These are phyloP conservation scores for Paecilomyces niveus DNA, from an alignment of 2,329 filamentous ascomycete genomes.

Conservation along the genomic window DNA sequence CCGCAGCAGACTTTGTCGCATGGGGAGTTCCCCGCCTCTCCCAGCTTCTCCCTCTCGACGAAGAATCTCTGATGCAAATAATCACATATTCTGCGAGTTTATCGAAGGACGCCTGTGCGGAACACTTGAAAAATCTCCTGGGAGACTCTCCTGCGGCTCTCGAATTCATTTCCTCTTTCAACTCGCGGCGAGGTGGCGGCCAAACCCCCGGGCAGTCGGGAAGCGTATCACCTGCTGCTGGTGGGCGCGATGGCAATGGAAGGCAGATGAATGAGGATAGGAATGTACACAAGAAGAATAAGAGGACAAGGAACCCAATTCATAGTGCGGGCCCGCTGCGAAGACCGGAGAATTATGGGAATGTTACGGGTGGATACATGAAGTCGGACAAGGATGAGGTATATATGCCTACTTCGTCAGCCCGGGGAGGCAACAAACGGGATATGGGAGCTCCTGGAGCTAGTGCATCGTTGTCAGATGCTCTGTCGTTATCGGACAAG, in stretches of 20 bases:
- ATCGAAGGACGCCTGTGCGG: slow-evolving; percentile 67
- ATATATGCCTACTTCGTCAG: slow-evolving; percentile 56
- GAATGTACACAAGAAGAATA: slow-evolving; percentile 43
- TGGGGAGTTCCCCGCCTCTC: slow-evolving; percentile 67
- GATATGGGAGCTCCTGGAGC: slow-evolving; percentile 30
- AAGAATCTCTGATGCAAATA: slow-evolving; percentile 76
- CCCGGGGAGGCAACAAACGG: slow-evolving; percentile 28
- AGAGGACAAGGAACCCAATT: slow-evolving; percentile 54
- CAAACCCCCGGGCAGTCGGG: slow-evolving; percentile 13
- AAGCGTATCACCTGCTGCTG: slow-evolving; percentile 3
- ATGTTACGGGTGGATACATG: slow-evolving; percentile 62
- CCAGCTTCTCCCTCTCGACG: slow-evolving; percentile 73
- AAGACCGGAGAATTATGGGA: slow-evolving; percentile 56
- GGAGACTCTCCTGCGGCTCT: slow-evolving; percentile 73
- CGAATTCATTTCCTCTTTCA: slow-evolving; percentile 68
- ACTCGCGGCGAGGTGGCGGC: slow-evolving; percentile 51
- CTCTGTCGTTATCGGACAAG: slow-evolving; percentile 45
- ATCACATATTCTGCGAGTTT: slow-evolving; percentile 74
- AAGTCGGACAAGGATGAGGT: slow-evolving; percentile 66
- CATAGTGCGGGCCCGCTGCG: slow-evolving; percentile 57
- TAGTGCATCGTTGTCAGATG: slow-evolving; percentile 27
- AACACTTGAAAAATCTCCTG: slow-evolving; percentile 80
- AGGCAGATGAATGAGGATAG: slow-evolving; percentile 10
- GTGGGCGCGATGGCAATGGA: neutral
- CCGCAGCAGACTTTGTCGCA: slow-evolving; percentile 26